Evolutionary conservation across 768 basidiomycete genomes (phyloP).

Genomic region (Tulasnella sp.): DNA sequence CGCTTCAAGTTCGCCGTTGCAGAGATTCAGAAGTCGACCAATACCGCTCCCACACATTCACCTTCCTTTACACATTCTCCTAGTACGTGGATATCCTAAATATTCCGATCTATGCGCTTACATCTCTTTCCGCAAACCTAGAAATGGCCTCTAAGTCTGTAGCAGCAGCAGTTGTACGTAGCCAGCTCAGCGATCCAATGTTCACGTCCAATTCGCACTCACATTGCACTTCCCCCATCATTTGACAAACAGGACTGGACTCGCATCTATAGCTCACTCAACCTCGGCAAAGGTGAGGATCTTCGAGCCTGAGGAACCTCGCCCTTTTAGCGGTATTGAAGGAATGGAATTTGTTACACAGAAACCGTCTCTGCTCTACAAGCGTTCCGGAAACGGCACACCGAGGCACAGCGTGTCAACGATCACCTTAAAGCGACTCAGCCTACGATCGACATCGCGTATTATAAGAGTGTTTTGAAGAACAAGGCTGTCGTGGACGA

Average conservation of each 20-base stretch:
- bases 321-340: neutral
- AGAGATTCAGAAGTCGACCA: no score
- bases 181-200: neutral
- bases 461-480: constrained; percentile 87
- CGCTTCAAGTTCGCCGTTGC: no score
- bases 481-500: constrained; percentile 88
- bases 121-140: neutral
- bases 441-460: constrained; percentile 76
- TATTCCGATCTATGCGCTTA: no score
- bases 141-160: constrained; percentile 56
- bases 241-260: constrained; percentile 54
- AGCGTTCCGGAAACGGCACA: constrained; percentile 92
- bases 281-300: constrained; percentile 75
- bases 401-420: constrained; percentile 71
- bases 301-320: neutral
- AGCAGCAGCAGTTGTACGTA: constrained; percentile 50
- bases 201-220: neutral
- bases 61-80: no score
- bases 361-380: constrained; percentile 86
- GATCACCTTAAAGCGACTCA: constrained; percentile 55
- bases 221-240: constrained; percentile 4
- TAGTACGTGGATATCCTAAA: no score
- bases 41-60: no score
- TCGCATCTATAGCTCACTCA: constrained; percentile 70
- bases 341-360: constrained; percentile 32